A percentile compares a stretch with the other conserved stretches of the same genome.
Conservation (phyloP, 352 stramenopile genomes). For the Globisporangium uncinulatum region DNA sequence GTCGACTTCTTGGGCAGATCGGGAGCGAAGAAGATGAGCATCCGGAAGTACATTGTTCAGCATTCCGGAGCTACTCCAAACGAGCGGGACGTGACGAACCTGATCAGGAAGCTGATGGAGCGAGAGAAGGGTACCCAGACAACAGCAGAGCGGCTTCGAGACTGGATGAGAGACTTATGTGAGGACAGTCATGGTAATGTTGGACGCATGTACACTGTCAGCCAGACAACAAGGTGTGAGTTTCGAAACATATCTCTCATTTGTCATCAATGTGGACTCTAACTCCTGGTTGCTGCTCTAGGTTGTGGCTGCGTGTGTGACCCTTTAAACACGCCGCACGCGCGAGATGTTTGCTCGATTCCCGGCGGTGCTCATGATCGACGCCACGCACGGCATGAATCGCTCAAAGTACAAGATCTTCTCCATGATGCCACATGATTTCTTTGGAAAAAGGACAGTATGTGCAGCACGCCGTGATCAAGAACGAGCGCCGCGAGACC, state of each 20-base stretch:
- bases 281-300: neutral
- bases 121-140: neutral
- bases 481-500: constrained; percentile 14
- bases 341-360: neutral
- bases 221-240: neutral
- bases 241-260: no score
- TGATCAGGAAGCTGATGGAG: neutral
- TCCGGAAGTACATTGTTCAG: neutral
- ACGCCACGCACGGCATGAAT: neutral
- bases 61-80: neutral
- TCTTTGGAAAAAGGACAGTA: constrained; percentile 10
- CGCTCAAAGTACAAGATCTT: neutral
- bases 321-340: neutral
- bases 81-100: neutral
- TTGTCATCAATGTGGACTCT: neutral
- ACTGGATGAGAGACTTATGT: neutral
- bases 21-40: neutral
- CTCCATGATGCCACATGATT: neutral
- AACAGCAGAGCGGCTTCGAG: neutral
- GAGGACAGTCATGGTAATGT: neutral
- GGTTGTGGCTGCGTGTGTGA: neutral
- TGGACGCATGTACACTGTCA: neutral
- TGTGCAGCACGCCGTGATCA: constrained; percentile 15
- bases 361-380: neutral
- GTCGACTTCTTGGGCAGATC: neutral